Evolutionary conservation across 1,284 basidiomycete genomes (phyloP).

Genomic region (Pseudozyma sp.): DNA sequence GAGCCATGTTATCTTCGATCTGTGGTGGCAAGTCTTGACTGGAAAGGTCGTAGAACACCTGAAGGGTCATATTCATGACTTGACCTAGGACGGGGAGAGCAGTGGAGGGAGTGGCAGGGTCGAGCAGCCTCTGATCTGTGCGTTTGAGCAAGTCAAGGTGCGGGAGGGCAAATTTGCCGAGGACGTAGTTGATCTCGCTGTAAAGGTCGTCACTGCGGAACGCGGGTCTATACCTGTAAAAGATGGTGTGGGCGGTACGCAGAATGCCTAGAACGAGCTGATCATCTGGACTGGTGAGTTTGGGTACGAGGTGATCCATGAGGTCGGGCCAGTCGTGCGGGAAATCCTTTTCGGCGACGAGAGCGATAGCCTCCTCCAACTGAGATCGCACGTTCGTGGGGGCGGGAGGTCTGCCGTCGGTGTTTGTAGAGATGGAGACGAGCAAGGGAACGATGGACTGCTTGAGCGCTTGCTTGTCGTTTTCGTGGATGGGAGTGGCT

Average conservation of each 20-base stretch:
- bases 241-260: conserved; percentile 94
- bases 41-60: conserved; percentile 92
- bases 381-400: conserved; percentile 59
- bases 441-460: conserved; percentile 82
- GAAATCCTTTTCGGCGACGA: conserved; percentile 64
- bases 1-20: conserved; percentile 85
- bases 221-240: conserved; percentile 89
- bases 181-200: conserved; percentile 90
- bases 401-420: conserved; percentile 41
- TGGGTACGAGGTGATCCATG: conserved; percentile 70
- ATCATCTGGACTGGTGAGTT: conserved; percentile 82
- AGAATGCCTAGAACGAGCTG: conserved; percentile 89
- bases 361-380: conserved; percentile 61
- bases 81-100: conserved; percentile 67
- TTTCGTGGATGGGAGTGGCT: conserved; percentile 9
- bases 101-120: conserved; percentile 67
- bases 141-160: conserved; percentile 76
- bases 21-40: conserved; percentile 94
- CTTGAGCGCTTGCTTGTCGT: conserved; percentile 78
- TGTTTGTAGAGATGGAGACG: conserved; percentile 74
- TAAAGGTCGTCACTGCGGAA: conserved; percentile 89
- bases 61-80: conserved; percentile 76
- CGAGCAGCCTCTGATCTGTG: conserved; percentile 63
- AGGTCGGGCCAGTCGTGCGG: conserved; percentile 60
- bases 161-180: conserved; percentile 83